Evolutionary conservation across 1,139 yeast genomes (phyloP).

Genomic region (Magnusiomyces magnusii): DNA sequence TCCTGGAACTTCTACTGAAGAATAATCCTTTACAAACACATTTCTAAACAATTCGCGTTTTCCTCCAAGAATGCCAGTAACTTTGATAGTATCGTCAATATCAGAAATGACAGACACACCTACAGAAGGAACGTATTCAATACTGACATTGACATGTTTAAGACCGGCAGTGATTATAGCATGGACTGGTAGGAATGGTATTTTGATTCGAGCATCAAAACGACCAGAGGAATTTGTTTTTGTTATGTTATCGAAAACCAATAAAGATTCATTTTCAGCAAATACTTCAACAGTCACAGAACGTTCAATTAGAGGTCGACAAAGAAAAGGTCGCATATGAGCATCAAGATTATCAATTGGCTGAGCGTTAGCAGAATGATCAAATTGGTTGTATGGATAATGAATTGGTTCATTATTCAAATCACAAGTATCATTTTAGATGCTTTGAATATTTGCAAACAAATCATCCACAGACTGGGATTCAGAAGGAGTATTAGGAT

Average conservation of each 20-base stretch:
- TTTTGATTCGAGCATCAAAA: constrained; percentile 32
- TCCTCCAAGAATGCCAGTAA: constrained; percentile 85
- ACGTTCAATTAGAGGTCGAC: constrained; percentile 11
- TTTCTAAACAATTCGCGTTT: constrained; percentile 75
- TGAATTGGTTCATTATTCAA: not conserved
- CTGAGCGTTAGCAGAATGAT: not conserved
- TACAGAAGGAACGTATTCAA: constrained; percentile 24
- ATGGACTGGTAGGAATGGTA: constrained; percentile 23
- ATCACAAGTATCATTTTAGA: not conserved
- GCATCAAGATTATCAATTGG: not conserved
- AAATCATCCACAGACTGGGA: not conserved
- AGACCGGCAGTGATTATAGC: not conserved
- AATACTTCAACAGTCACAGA: constrained; percentile 16
- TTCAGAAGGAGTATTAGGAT: not conserved
- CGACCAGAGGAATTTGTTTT: constrained; percentile 33
- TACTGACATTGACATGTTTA: constrained; percentile 14
- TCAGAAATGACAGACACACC: constrained; percentile 82
- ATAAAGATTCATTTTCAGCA: constrained; percentile 2
- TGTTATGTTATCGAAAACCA: constrained; percentile 10
- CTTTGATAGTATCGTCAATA: constrained; percentile 88
- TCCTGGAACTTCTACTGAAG: constrained; percentile 63
- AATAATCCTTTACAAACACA: constrained; percentile 58
- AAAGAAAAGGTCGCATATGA: constrained; percentile 22
- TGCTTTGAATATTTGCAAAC: not conserved
- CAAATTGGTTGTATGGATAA: not conserved